Evolutionary conservation across 108 stramenopile genomes (phyloP), one percentile per base, ranked within the genome.

Genomic region (Chaetoceros muelleri): DNA sequence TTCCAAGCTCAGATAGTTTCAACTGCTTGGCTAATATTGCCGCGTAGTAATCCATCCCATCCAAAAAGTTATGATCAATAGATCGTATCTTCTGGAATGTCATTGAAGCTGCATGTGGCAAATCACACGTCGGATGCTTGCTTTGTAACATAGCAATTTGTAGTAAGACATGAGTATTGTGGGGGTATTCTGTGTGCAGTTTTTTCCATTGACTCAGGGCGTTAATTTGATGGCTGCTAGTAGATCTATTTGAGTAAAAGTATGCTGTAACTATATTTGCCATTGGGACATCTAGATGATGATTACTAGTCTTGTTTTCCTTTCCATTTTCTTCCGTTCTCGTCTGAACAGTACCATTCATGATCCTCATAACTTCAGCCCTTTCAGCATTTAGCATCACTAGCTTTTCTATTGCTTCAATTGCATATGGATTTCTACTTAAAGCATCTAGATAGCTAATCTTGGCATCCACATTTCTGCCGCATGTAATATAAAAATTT

Each of bases 1-100:
- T 72, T 48, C 80, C 84, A 21, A 92, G 60, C 24, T 70, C 74
- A 24, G 70, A 69, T 30, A 73, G 52, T 21, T 65, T 56, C 18
- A 76, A 72, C 54, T 81, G 69, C 21, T 64, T 46, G 16, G 65
- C 69, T 29, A 81, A 47, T 23, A 90, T 69, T 40, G 84, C 72
- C 7, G 76, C 88, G 53, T 90, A 90, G 28, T 81, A 67, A 59
- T 86, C 88, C 82, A 90, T 84, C 25, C 70, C 60, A 19, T 81
- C 76, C 16, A 75, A 56, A 46, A 57, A 69, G 24, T 76, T 67
- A 3, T 60, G 51, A 24, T 82, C 77, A 20, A 75, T 10, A 49
- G 75, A 61, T 58, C 84, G 45, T 31, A 80, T 65, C 53, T 67
- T 61, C 27, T 69, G 66, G 76, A 69, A 76, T 22, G 76, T 63